A percentile compares a stretch with the other conserved stretches of the same genome.
These are phyloP conservation scores for Austroboletus niveus DNA, from an alignment of 1,284 basidiomycete species.

Conservation along the genomic window DNA sequence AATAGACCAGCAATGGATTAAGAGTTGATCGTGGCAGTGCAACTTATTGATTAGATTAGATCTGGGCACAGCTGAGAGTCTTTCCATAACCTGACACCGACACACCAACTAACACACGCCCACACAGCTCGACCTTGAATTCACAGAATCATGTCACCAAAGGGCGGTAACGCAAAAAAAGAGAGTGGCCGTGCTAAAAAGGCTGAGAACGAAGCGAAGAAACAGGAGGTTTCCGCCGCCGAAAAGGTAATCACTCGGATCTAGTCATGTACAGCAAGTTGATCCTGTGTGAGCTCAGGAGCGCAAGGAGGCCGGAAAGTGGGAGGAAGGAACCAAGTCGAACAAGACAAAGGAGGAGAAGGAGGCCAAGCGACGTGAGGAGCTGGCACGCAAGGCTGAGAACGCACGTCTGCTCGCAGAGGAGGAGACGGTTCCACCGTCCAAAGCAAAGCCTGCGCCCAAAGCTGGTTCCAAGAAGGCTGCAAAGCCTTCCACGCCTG, in stretches of 20 bases:
- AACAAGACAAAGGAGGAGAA: conserved; percentile 70
- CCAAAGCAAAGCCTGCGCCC: conserved; percentile 64
- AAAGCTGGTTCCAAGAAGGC: conserved; percentile 66
- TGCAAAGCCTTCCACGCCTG: conserved; percentile 50
- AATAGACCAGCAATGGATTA: no score
- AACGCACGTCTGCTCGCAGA: conserved; percentile 76
- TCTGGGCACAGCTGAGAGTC: conserved; percentile 6
- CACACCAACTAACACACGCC: conserved; percentile 2
- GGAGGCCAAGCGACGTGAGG: conserved; percentile 74
- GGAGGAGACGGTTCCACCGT: conserved; percentile 71
- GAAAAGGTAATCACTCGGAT: conserved; percentile 48
- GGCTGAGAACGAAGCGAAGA: conserved; percentile 87
- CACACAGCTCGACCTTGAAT: conserved; percentile 6
- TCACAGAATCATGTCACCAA: conserved; percentile 69
- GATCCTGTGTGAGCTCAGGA: conserved; percentile 46
- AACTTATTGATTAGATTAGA: no score
- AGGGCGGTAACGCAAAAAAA: conserved; percentile 87
- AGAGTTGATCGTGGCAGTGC: no score
- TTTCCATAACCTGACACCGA: neutral
- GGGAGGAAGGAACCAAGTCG: conserved; percentile 68
- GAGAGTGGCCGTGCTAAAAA: conserved; percentile 87
- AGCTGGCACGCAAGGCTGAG: conserved; percentile 75
- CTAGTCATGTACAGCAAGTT: conserved; percentile 3
- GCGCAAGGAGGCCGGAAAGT: conserved; percentile 74
- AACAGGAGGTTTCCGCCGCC: conserved; percentile 55